These are phyloP conservation scores for Pelargonium cotyledonis DNA, from an alignment of 441 rosid species.

Conservation along the genomic window DNA sequence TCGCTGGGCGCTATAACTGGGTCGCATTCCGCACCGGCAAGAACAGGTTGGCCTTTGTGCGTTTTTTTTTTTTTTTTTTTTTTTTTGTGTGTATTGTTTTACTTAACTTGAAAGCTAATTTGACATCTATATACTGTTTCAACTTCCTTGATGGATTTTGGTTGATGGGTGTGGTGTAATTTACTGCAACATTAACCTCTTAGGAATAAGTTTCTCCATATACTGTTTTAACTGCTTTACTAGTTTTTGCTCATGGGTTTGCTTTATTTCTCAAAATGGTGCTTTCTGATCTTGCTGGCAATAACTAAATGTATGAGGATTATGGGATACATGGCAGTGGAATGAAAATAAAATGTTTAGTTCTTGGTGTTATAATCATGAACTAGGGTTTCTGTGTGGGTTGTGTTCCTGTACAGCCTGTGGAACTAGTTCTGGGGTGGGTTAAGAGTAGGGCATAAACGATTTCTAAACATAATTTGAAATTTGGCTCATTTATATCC, in stretches of 20 bases:
- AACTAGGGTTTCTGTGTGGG: no score
- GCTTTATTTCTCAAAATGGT: not conserved
- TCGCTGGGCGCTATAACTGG: conserved; percentile 57
- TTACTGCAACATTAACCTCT: not conserved
- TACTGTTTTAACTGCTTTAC: not conserved
- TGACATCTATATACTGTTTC: not conserved
- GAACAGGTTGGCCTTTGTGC: conserved; percentile 39
- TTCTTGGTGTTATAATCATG: no score
- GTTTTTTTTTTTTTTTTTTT: not conserved
- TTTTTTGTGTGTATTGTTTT: not conserved
- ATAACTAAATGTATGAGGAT: no score
- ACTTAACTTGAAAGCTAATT: not conserved
- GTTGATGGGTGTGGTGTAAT: not conserved
- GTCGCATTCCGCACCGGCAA: conserved; percentile 54
- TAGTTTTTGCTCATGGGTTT: not conserved
- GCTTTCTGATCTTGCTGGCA: no score
- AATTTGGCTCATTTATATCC: not conserved
- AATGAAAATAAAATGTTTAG: no score
- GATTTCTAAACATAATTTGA: not conserved
- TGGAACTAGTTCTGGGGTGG: not conserved
- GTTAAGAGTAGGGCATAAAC: not conserved
- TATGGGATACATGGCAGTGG: no score
- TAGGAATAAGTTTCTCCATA: no score
- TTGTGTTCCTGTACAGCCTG: no score
- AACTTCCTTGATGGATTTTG: not conserved